A percentile compares a stretch with the other conserved stretches of the same genome.
Conservation (phyloP, 495 filamentous ascomycete species). For the Clavariopsis aquatica region DNA sequence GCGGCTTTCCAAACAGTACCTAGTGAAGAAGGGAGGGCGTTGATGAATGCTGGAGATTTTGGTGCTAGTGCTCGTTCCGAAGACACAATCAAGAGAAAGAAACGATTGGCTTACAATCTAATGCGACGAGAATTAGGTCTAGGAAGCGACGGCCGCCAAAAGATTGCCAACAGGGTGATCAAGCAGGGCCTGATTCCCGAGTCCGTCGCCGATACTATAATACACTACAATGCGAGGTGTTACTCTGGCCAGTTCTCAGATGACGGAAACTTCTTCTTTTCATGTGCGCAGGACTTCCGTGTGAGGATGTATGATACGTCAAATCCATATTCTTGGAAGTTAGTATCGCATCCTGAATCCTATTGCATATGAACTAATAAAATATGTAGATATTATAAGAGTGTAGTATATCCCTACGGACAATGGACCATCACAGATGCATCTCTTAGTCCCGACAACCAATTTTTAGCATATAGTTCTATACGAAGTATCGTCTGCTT, state of each 20-base stretch:
- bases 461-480: slow-evolving; percentile 83
- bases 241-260: slow-evolving; percentile 97
- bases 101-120: slow-evolving; percentile 63
- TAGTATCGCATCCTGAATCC: not conserved
- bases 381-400: slow-evolving; percentile 73
- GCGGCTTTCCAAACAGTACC: slow-evolving; percentile 71
- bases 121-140: slow-evolving; percentile 79
- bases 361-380: not conserved
- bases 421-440: slow-evolving; percentile 98
- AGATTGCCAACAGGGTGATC: slow-evolving; percentile 62
- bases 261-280: slow-evolving; percentile 97
- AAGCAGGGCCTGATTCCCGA: slow-evolving; percentile 60
- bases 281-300: slow-evolving; percentile 87
- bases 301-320: slow-evolving; percentile 98
- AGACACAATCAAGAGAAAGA: slow-evolving; percentile 57
- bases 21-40: slow-evolving; percentile 67
- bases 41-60: slow-evolving; percentile 81
- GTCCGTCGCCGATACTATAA: slow-evolving; percentile 79
- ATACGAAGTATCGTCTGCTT: slow-evolving; percentile 80
- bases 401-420: slow-evolving; percentile 76
- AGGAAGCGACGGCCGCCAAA: slow-evolving; percentile 54
- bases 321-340: slow-evolving; percentile 88
- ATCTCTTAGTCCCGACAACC: slow-evolving; percentile 86
- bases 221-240: slow-evolving; percentile 79
- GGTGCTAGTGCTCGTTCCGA: slow-evolving; percentile 61